These are phyloP conservation scores for Babesia caballi DNA, from an alignment of 169 alveolate species.

Conservation along the genomic window DNA sequence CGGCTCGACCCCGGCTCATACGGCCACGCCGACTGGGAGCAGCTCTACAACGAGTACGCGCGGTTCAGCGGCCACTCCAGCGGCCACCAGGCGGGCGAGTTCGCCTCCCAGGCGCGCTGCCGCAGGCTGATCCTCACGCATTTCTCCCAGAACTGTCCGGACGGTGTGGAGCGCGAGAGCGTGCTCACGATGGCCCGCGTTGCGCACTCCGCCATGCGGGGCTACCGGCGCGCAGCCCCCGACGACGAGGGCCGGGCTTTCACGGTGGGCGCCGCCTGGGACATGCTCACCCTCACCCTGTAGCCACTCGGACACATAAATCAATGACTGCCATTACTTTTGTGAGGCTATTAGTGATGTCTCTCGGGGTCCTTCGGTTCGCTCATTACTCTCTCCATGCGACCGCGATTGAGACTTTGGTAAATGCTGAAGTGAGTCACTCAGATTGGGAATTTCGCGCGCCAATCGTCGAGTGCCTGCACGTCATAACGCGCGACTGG, in stretches of 20 bases:
- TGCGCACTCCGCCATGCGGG: slow-evolving; percentile 17
- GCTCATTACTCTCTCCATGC: too few relatives aligned
- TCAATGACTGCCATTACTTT: too few relatives aligned
- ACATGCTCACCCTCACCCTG: slow-evolving; percentile 12
- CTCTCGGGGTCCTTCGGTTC: too few relatives aligned
- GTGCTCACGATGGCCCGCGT: slow-evolving; percentile 18
- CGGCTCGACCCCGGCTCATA: neutral
- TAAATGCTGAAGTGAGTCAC: too few relatives aligned
- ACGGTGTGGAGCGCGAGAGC: neutral
- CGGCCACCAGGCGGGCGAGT: slow-evolving; percentile 71
- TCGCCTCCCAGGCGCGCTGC: slow-evolving; percentile 66
- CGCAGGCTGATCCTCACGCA: slow-evolving; percentile 69
- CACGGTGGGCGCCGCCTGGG: slow-evolving; percentile 34
- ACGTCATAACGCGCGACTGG: too few relatives aligned
- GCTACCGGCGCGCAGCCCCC: slow-evolving; percentile 2
- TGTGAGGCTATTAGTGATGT: too few relatives aligned
- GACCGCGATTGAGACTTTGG: too few relatives aligned
- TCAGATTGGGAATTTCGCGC: too few relatives aligned
- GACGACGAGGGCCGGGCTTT: neutral
- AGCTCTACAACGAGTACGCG: slow-evolving; percentile 30
- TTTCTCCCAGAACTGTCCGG: slow-evolving; percentile 57
- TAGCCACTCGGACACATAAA: too few relatives aligned
- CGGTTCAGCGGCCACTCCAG: slow-evolving; percentile 70
- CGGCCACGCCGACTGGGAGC: slow-evolving; percentile 25
- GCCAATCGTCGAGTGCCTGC: too few relatives aligned